Evolutionary conservation across 192 early-diverging fungal species (phyloP).

Genomic region (Linnemannia schmuckeri): DNA sequence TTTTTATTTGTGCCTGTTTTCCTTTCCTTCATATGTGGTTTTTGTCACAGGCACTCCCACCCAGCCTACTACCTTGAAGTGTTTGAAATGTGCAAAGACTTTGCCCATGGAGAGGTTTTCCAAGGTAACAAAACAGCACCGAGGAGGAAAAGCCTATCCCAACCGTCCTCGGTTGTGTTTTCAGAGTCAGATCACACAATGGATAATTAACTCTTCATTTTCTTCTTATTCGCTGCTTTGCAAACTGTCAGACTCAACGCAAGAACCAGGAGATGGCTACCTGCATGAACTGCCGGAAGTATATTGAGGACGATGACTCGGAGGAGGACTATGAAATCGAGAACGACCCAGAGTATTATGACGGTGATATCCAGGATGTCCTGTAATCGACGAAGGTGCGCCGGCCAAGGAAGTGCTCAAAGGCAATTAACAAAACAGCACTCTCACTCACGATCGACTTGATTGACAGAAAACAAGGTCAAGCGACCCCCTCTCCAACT

Average conservation of each 20-base stretch:
- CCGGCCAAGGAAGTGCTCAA: not conserved
- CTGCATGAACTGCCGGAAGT: constrained; percentile 39
- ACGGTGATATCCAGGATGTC: constrained; percentile 44
- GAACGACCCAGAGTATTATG: constrained; percentile 31
- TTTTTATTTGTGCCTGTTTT: not conserved
- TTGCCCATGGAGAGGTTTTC: constrained; percentile 26
- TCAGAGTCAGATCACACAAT: not conserved
- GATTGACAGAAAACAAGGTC: not conserved
- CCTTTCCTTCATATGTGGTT: not conserved
- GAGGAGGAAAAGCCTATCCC: not conserved
- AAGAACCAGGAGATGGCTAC: constrained; percentile 35
- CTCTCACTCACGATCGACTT: not conserved
- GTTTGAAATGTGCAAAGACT: constrained; percentile 21
- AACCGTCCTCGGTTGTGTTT: not conserved
- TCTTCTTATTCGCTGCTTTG: not conserved
- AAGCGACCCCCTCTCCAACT: not conserved
- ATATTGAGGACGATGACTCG: constrained; percentile 38
- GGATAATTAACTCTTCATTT: not conserved
- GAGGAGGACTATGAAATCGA: constrained; percentile 41
- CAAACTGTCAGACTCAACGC: constrained; percentile 23
- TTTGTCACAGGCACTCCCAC: constrained; percentile 29
- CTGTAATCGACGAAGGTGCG: constrained; percentile 10
- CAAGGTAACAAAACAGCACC: not conserved
- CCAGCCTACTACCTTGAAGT: constrained; percentile 25
- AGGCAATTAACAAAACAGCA: not conserved